A percentile compares a stretch with the other conserved stretches of the same genome.
Evolutionary conservation across 2,329 filamentous ascomycete genomes (phyloP).

Genomic region (Setomelanomma holmii): DNA sequence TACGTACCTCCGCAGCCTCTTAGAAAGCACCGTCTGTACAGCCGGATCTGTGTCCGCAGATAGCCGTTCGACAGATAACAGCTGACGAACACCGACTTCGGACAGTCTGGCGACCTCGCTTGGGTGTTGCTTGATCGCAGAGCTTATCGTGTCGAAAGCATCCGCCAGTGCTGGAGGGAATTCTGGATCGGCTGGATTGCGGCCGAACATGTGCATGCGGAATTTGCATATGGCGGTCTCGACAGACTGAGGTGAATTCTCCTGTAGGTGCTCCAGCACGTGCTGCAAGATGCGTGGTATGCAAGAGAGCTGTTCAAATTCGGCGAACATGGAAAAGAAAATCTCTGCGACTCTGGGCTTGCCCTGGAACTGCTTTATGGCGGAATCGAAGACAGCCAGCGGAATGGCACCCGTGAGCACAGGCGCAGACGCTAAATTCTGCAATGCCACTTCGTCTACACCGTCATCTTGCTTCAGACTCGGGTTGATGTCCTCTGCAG

Average conservation of each 20-base stretch:
- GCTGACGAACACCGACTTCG: constrained; percentile 56
- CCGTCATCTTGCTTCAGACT: constrained; percentile 59
- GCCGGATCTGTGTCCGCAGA: constrained; percentile 59
- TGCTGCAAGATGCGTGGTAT: constrained; percentile 73
- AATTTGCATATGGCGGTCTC: constrained; percentile 75
- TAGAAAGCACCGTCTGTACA: constrained; percentile 59
- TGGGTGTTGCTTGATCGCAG: constrained; percentile 51
- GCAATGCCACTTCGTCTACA: constrained; percentile 63
- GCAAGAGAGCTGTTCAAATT: constrained; percentile 72
- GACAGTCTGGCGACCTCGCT: constrained; percentile 48
- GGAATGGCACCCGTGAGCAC: constrained; percentile 93
- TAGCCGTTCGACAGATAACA: constrained; percentile 55
- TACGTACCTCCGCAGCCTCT: constrained; percentile 49
- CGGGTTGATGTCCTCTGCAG: constrained; percentile 68
- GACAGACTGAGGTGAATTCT: constrained; percentile 60
- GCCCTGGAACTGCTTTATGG: constrained; percentile 78
- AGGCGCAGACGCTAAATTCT: constrained; percentile 73
- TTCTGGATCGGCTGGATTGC: constrained; percentile 68
- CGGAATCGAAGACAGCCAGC: constrained; percentile 86
- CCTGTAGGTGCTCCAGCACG: constrained; percentile 70
- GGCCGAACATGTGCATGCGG: constrained; percentile 71
- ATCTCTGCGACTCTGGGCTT: constrained; percentile 69
- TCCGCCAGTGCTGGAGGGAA: constrained; percentile 76
- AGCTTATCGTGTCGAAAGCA: constrained; percentile 68
- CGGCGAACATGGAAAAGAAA: constrained; percentile 81